These are phyloP conservation scores for Chlorella ohadii DNA, from an alignment of 139 green algal species.

Conservation along the genomic window DNA sequence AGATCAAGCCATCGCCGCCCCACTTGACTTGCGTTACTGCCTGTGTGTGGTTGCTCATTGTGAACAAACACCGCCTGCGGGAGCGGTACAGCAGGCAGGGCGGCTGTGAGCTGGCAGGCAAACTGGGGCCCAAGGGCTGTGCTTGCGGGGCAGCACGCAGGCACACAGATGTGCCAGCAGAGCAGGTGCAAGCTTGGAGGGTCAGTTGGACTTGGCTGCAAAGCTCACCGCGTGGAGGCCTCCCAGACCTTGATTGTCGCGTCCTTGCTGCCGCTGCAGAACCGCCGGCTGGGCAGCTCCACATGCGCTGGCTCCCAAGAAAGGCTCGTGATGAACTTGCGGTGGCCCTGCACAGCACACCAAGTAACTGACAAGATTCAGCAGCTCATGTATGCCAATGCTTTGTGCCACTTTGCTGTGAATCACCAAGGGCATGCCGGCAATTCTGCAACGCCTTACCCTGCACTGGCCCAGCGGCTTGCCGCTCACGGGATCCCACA, in stretches of 20 bases:
- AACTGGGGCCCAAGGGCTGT: no score
- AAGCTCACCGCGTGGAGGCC: conserved; percentile 18
- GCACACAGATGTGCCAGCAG: neutral
- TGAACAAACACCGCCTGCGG: conserved; percentile 59
- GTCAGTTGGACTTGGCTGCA: no score
- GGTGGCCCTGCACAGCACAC: conserved; percentile 72
- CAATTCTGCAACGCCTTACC: conserved; percentile 27
- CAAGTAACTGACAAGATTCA: conserved; percentile 58
- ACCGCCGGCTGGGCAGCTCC: conserved; percentile 70
- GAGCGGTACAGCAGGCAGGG: neutral
- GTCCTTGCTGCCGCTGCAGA: conserved; percentile 89
- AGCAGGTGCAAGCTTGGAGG: no score
- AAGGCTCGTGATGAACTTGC: conserved; percentile 93
- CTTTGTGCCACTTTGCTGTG: conserved; percentile 84
- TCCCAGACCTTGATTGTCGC: conserved; percentile 77
- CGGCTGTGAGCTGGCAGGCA: neutral
- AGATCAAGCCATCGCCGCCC: conserved; percentile 95
- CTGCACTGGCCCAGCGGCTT: conserved; percentile 72
- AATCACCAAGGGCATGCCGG: neutral
- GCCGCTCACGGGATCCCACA: conserved; percentile 87
- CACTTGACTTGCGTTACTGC: conserved; percentile 89
- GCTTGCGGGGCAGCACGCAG: no score
- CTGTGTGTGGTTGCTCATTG: conserved; percentile 70
- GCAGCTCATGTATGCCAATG: conserved; percentile 90
- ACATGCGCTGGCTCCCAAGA: conserved; percentile 96